phyloP scores from a whole-genome alignment of 208 protist species.

The Leishmania tropica region DNA sequence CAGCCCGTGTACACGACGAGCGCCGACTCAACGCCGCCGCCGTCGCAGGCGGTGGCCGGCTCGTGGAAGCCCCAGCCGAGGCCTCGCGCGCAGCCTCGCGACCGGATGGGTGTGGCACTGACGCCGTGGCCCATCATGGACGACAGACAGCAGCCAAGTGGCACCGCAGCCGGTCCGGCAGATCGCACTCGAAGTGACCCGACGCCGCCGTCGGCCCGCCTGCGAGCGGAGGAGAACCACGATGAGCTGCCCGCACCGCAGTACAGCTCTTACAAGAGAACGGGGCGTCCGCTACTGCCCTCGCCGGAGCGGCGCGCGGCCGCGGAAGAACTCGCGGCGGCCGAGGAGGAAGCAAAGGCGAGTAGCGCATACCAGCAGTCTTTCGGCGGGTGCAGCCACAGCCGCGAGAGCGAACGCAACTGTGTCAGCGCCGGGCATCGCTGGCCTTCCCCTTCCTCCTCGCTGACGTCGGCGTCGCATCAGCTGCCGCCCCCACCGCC shows the following conservation, averaged over 20 bases:
- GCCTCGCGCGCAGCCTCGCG: not conserved
- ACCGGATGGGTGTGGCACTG: slow-evolving; percentile 2
- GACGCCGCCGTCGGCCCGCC: slow-evolving; percentile 8
- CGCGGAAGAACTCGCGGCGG: slow-evolving; percentile 5
- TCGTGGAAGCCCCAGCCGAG: not conserved
- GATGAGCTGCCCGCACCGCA: slow-evolving; percentile 23
- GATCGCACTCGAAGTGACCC: not conserved
- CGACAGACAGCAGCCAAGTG: not conserved
- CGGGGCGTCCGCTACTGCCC: not conserved
- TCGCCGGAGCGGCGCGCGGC: slow-evolving; percentile 27
- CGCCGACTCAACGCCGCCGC: not conserved
- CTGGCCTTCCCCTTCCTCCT: not conserved
- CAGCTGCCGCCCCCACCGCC: not conserved
- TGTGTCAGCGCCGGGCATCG: not conserved
- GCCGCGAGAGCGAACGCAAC: not conserved
- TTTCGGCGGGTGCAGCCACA: slow-evolving; percentile 1
- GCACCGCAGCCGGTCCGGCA: not conserved
- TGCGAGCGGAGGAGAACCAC: slow-evolving; percentile 10
- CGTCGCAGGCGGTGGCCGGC: not conserved
- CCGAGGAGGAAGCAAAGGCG: not conserved
- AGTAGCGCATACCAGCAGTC: not conserved
- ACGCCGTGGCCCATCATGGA: slow-evolving; percentile 17
- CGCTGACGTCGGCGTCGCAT: not conserved
- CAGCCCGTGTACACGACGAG: not conserved
- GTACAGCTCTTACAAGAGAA: slow-evolving; percentile 23